Percentiles rank a stretch among this genome's conserved stretches.
Conservation (phyloP, 106 monocot species). For the Narthecium ossifragum region DNA sequence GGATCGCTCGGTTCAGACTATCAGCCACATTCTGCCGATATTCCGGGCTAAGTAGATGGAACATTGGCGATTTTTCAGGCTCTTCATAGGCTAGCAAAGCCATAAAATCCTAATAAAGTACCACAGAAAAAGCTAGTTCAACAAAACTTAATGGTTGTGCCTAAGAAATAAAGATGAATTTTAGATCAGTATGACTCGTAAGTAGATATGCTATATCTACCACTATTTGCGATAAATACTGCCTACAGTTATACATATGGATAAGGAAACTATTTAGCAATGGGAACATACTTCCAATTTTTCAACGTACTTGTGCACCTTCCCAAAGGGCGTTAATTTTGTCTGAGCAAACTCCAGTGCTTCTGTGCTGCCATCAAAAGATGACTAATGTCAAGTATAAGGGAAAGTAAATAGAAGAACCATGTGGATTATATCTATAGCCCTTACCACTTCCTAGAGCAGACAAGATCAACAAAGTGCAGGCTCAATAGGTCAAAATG, state of each 20-base stretch:
- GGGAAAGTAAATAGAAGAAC: background rate
- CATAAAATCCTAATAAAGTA: conserved; percentile 60
- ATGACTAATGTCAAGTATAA: background rate
- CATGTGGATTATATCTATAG: background rate
- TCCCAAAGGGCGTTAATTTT: conserved; percentile 71
- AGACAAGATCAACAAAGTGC: conserved; percentile 76
- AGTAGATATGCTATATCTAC: too few relatives aligned
- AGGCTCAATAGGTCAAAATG: conserved; percentile 94
- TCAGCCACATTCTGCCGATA: conserved; percentile 79
- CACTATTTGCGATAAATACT: too few relatives aligned
- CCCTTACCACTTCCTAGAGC: conserved; percentile 68
- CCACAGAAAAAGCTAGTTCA: background rate
- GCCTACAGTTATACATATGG: background rate
- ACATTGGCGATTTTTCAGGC: conserved; percentile 94
- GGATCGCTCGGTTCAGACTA: conserved; percentile 67
- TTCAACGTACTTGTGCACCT: conserved; percentile 61
- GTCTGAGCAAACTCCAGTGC: conserved; percentile 94
- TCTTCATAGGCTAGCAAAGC: conserved; percentile 85
- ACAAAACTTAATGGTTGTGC: too few relatives aligned
- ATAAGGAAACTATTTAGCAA: background rate
- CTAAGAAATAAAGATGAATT: too few relatives aligned
- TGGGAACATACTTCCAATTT: conserved; percentile 83
- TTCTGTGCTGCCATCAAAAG: conserved; percentile 67
- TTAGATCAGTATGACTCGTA: too few relatives aligned
- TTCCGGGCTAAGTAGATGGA: conserved; percentile 73